Evolutionary conservation across 352 stramenopile species (phyloP).

Genomic region (Phytopythium delawarense): DNA sequence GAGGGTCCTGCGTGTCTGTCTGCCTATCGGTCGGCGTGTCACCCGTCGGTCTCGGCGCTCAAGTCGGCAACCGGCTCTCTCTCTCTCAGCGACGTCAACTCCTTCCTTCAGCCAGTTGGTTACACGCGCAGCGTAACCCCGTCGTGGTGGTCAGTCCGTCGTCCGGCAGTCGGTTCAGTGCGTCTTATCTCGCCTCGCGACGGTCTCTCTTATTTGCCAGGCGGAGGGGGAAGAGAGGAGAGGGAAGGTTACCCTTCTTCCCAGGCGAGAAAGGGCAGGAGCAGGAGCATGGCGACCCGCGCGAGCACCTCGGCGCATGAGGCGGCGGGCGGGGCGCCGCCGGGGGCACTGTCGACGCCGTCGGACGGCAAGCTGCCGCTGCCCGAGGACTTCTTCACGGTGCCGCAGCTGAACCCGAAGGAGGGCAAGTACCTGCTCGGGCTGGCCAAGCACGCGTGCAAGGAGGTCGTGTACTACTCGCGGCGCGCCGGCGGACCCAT

Average conservation of each 20-base stretch:
- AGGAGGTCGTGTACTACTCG: slow-evolving; percentile 85
- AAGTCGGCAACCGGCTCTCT: too few species aligned
- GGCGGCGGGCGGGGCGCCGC: neutral
- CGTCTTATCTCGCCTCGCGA: neutral
- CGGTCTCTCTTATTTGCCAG: neutral
- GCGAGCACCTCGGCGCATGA: neutral
- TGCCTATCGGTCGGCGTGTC: too few species aligned
- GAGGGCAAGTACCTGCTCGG: slow-evolving; percentile 66
- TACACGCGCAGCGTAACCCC: neutral
- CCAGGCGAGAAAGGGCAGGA: neutral
- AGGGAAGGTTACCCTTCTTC: neutral
- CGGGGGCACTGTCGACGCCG: neutral
- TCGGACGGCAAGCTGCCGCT: slow-evolving; percentile 45
- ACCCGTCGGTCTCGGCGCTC: too few species aligned
- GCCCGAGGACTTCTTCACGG: slow-evolving; percentile 63
- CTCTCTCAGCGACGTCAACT: too few species aligned
- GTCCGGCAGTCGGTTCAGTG: neutral
- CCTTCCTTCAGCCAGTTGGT: neutral
- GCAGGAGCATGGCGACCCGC: neutral
- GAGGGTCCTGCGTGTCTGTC: too few species aligned
- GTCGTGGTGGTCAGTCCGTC: neutral
- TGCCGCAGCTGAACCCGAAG: slow-evolving; percentile 51
- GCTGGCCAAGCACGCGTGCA: slow-evolving; percentile 74
- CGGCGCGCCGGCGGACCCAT: slow-evolving; percentile 59
- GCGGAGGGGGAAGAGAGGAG: neutral